Evolutionary conservation across 257 asterid genomes (phyloP).

Genomic region (Cordia subcordata): DNA sequence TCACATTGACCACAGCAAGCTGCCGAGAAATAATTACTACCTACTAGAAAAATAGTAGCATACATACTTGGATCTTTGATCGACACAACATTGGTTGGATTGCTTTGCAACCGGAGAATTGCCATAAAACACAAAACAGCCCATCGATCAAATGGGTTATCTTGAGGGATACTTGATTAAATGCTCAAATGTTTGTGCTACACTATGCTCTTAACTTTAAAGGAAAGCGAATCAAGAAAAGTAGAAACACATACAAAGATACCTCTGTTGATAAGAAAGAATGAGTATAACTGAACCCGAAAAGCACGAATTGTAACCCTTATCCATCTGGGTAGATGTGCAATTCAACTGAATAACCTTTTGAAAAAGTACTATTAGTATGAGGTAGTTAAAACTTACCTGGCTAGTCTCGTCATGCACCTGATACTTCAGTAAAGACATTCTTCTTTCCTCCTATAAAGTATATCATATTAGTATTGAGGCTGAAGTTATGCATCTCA

Average conservation of each 20-base stretch:
- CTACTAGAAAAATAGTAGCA: constrained; percentile 40
- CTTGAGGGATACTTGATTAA: constrained; percentile 26
- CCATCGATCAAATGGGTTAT: constrained; percentile 51
- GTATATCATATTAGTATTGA: constrained; percentile 7
- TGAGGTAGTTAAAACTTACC: constrained; percentile 74
- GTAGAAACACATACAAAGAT: constrained; percentile 18
- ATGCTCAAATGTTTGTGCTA: constrained; percentile 19
- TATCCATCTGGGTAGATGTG: constrained; percentile 54
- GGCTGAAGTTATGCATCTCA: not conserved
- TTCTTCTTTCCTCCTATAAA: constrained; percentile 94
- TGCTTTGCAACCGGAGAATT: constrained; percentile 83
- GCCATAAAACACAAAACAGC: constrained; percentile 45
- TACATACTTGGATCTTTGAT: constrained; percentile 89
- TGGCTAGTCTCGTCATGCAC: constrained; percentile 99
- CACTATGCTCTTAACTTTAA: constrained; percentile 15
- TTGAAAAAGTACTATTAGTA: constrained; percentile 22
- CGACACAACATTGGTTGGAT: constrained; percentile 67
- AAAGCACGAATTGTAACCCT: constrained; percentile 30
- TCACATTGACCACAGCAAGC: constrained; percentile 45
- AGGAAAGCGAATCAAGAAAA: constrained; percentile 14
- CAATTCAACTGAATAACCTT: constrained; percentile 41
- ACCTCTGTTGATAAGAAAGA: constrained; percentile 16
- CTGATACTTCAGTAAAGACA: constrained; percentile 95
- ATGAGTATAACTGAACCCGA: constrained; percentile 40
- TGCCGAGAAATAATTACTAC: constrained; percentile 46